Conservation (phyloP, 306 rosid species). For the Mimosa pudica region DNA sequence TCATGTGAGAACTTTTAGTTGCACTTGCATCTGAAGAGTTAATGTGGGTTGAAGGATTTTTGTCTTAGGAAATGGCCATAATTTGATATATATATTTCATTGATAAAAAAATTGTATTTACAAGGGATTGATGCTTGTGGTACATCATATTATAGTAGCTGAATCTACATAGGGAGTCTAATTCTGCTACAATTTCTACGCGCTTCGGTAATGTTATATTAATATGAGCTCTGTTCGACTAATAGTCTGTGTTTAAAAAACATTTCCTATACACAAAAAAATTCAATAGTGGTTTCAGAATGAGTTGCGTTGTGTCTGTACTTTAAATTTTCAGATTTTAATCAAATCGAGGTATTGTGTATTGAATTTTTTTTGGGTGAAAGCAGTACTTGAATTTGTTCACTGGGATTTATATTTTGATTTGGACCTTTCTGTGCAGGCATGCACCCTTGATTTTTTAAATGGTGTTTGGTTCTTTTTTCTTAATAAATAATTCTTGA, state of each 20-base stretch:
- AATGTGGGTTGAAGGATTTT: constrained; percentile 9
- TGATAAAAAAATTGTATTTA: too few species aligned
- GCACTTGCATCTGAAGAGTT: constrained; percentile 9
- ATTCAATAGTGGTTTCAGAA: not conserved
- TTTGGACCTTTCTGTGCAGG: not conserved
- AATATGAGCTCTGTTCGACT: not conserved
- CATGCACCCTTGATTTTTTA: not conserved
- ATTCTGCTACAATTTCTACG: too few species aligned
- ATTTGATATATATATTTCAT: not conserved
- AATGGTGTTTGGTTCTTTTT: not conserved
- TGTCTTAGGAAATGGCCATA: not conserved
- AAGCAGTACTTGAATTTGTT: not conserved
- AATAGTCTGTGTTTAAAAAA: not conserved
- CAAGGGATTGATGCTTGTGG: too few species aligned
- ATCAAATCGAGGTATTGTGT: not conserved
- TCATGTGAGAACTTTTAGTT: not conserved
- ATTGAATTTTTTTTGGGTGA: not conserved
- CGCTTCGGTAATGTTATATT: not conserved
- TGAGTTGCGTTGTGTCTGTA: not conserved
- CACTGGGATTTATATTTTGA: not conserved
- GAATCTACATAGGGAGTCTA: too few species aligned
- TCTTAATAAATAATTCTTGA: not conserved
- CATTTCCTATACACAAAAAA: not conserved
- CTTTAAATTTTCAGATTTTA: constrained; percentile 6
- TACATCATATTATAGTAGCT: too few species aligned